Base-by-base conservation (phyloP, 441 rosid genomes). In the Populus hybrid region DNA sequence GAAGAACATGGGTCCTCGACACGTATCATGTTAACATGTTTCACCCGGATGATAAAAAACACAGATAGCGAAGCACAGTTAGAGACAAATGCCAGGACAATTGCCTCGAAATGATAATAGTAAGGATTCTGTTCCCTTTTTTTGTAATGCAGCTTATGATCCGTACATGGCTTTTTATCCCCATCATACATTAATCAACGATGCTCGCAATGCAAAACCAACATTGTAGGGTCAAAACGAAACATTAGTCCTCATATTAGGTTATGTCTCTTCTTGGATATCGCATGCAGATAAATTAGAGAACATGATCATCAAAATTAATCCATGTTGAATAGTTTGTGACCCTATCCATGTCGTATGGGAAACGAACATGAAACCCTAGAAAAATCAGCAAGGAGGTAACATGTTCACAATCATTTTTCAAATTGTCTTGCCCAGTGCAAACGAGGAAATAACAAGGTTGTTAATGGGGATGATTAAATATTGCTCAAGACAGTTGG, bases 1-100 rank as follows among this genome's bases (percentile, higher is more conserved):
- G 24, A 71, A 64, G 79, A 82, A 79, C 76, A 74, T 80, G 85
- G 85, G 85, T 79, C 77, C 23, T 74, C 70, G 79, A 79, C 88
- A 73, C 77, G 78, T 77, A 78, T 75, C 84, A 53, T 69, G 83
- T 77, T 82, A 81, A 76, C 68, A 81, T 84, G 88, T 80, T 82
- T 81, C 85, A 81, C 75, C 77, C 21, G 20, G 78, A 78, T 69
- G 76, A 63, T 70, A 76, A 83, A 73, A 82, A 26, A 72, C 69
- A 33, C 42, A 40, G 66, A 75, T n/a, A 74, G 67, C 33, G 20
- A 83, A 80, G 65, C 82, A 83, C 88, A 80, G 82, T 84, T 78
- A 61, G 87, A 80, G 89, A 87, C 87, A 88, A 87, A 83, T 79
- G 75, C 74, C 85, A 80, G 80, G 92, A 92, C 94, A 90, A 86